Conservation (phyloP, 768 basidiomycete species). For the Coprinellus aureogranulatus region DNA sequence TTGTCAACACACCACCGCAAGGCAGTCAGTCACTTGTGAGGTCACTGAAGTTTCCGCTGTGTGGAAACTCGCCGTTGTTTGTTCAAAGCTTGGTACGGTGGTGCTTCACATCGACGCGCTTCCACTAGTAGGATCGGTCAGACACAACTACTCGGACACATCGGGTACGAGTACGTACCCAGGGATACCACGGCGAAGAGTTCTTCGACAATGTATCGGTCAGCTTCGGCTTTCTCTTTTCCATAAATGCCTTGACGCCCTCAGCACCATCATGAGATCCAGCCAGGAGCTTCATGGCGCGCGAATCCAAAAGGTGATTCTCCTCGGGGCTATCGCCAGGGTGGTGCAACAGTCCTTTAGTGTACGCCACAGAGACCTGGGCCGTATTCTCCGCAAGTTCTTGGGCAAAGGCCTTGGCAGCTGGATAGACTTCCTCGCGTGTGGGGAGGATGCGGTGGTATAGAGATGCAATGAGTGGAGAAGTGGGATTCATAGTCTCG, state of each 20-base stretch:
- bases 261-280: constrained; percentile 42
- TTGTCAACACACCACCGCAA: too few relatives aligned
- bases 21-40: too few relatives aligned
- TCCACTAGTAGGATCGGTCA: constrained; percentile 32
- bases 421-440: constrained; percentile 51
- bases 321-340: constrained; percentile 51
- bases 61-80: not conserved
- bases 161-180: constrained; percentile 37
- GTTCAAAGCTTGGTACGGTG: constrained; percentile 33
- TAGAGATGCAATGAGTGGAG: constrained; percentile 40
- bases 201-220: constrained; percentile 41
- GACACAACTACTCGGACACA: not conserved
- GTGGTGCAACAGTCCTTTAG: constrained; percentile 52
- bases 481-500: constrained; percentile 40
- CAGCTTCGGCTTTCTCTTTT: constrained; percentile 45
- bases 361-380: constrained; percentile 47
- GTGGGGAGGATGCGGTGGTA: constrained; percentile 48
- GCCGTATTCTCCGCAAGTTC: constrained; percentile 53
- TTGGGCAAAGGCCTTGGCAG: constrained; percentile 48
- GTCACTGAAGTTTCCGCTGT: too few relatives aligned
- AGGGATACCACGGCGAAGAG: constrained; percentile 45
- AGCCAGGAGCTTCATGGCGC: constrained; percentile 41
- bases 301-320: constrained; percentile 53
- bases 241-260: constrained; percentile 48
- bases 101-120: constrained; percentile 30